A percentile compares a stretch with the other conserved stretches of the same genome.
These are phyloP conservation scores for Arctium minus DNA, from an alignment of 129 eudicot species.

Conservation along the genomic window DNA sequence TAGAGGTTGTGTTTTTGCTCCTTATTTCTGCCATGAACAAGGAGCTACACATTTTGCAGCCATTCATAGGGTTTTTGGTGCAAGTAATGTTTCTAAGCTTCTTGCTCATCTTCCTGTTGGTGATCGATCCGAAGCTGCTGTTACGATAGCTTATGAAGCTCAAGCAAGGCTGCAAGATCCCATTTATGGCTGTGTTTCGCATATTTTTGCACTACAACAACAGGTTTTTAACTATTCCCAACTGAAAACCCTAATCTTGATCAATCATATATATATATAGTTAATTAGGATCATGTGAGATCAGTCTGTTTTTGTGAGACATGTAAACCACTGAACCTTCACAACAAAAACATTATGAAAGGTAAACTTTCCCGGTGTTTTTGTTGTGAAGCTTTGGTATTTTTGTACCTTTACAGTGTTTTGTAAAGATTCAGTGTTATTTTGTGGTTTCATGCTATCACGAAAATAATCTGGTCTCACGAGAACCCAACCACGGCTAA, in stretches of 20 bases:
- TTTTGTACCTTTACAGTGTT: no score
- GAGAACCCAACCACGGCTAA: no score
- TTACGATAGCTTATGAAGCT: conserved; percentile 91
- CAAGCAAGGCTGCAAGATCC: conserved; percentile 98
- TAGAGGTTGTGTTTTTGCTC: conserved; percentile 95
- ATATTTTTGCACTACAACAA: conserved; percentile 92
- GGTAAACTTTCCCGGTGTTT: background rate
- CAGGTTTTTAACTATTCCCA: conserved; percentile 50
- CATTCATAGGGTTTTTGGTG: conserved; percentile 95
- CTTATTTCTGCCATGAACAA: conserved; percentile 97
- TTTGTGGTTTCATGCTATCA: background rate
- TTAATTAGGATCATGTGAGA: background rate
- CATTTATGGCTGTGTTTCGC: conserved; percentile 95
- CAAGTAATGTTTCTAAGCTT: conserved; percentile 91
- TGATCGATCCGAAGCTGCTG: conserved; percentile 94
- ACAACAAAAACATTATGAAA: background rate
- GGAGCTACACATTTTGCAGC: conserved; percentile 95
- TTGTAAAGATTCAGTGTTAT: background rate
- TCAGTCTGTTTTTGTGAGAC: background rate
- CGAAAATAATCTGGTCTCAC: background rate
- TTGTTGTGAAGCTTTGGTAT: background rate
- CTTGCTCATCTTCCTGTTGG: conserved; percentile 74
- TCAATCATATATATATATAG: background rate
- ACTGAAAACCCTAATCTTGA: conserved; percentile 7
- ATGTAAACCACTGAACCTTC: background rate